phyloP scores from a whole-genome alignment of 371 early-diverging fungal genomes.

The Rhizopus delemar region DNA sequence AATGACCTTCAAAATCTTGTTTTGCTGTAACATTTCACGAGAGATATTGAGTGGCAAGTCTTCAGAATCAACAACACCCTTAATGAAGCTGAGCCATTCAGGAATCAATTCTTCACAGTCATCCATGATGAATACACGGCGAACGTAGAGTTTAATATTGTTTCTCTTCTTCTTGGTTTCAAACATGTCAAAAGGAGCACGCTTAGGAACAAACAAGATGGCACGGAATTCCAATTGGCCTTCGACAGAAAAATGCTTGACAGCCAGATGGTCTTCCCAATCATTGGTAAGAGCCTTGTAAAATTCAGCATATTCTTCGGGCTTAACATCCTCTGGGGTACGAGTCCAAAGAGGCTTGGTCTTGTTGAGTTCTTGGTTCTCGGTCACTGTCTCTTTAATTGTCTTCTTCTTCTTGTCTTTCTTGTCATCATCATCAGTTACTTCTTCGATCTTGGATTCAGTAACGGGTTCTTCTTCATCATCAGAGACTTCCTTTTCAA shows the following conservation, averaged over 20 bases:
- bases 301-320: conserved; percentile 80
- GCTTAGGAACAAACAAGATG: conserved; percentile 78
- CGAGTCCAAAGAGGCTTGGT: conserved; percentile 88
- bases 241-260: conserved; percentile 80
- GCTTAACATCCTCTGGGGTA: conserved; percentile 68
- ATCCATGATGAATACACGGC: conserved; percentile 89
- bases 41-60: conserved; percentile 91
- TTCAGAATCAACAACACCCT: conserved; percentile 82
- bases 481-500: conserved; percentile 87
- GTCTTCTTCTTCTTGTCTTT: conserved; percentile 68
- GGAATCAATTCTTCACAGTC: conserved; percentile 72
- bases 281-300: conserved; percentile 83
- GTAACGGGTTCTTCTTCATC: conserved; percentile 64
- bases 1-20: conserved; percentile 75
- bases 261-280: conserved; percentile 66
- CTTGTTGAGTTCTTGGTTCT: conserved; percentile 63
- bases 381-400: conserved; percentile 59
- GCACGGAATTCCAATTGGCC: conserved; percentile 81
- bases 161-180: conserved; percentile 68
- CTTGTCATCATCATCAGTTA: conserved; percentile 73
- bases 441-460: conserved; percentile 61
- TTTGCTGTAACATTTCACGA: conserved; percentile 86
- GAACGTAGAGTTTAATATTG: conserved; percentile 85
- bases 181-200: conserved; percentile 65
- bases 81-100: conserved; percentile 61